phyloP scores from a whole-genome alignment of 2,329 filamentous ascomycete species.

The Pseudogymnoascus pannorum region DNA sequence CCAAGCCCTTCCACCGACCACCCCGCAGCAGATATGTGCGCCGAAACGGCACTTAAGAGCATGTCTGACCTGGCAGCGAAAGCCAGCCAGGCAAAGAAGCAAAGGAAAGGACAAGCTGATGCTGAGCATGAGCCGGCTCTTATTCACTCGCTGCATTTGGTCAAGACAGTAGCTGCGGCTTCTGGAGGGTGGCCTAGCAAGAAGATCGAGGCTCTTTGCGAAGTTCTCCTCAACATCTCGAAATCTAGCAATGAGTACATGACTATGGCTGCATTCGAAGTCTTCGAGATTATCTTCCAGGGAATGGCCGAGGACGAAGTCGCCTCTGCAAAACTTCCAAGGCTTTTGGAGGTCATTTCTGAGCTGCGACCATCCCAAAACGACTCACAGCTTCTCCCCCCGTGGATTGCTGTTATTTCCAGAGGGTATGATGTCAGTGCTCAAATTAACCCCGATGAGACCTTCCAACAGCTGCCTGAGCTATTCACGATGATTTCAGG shows the following conservation, averaged over 20 bases:
- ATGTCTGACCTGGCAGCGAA: slow-evolving; percentile 66
- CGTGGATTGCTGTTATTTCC: slow-evolving; percentile 94
- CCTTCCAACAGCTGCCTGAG: slow-evolving; percentile 81
- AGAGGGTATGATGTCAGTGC: slow-evolving; percentile 90
- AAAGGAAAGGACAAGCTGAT: slow-evolving; percentile 51
- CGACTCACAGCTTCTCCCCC: slow-evolving; percentile 87
- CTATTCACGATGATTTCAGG: slow-evolving; percentile 72
- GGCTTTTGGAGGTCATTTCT: slow-evolving; percentile 82
- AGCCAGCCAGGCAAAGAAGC: slow-evolving; percentile 56
- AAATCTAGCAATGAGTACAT: slow-evolving; percentile 89
- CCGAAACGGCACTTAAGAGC: slow-evolving; percentile 78
- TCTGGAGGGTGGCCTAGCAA: slow-evolving; percentile 94
- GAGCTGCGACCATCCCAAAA: slow-evolving; percentile 87
- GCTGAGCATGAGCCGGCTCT: slow-evolving; percentile 69
- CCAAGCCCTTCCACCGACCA: slow-evolving; percentile 91
- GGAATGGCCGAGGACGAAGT: slow-evolving; percentile 81
- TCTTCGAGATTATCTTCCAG: slow-evolving; percentile 94
- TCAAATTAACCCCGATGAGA: slow-evolving; percentile 81
- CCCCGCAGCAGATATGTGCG: slow-evolving; percentile 92
- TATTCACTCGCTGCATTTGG: slow-evolving; percentile 85
- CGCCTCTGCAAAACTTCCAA: slow-evolving; percentile 80
- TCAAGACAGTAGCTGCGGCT: slow-evolving; percentile 80
- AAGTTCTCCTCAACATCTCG: slow-evolving; percentile 81
- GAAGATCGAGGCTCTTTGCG: slow-evolving; percentile 88
- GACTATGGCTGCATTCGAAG: slow-evolving; percentile 92